Conservation (phyloP, 1,284 basidiomycete species). For the Boletus smithii region DNA sequence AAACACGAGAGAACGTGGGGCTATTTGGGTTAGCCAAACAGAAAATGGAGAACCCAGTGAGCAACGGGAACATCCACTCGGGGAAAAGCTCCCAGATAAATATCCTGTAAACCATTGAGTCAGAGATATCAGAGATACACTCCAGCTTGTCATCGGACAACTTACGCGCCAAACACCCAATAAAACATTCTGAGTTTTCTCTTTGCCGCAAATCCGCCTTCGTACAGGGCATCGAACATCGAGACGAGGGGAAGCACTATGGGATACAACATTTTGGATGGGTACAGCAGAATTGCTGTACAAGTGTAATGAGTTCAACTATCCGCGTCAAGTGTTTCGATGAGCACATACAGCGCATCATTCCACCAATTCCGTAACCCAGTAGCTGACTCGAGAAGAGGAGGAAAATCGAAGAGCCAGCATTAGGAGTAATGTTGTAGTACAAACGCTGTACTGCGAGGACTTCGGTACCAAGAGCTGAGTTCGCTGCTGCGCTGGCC, state of each 20-base stretch:
- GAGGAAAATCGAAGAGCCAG: constrained; percentile 55
- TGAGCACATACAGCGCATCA: constrained; percentile 33
- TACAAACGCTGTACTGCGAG: constrained; percentile 57
- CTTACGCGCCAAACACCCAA: constrained; percentile 43
- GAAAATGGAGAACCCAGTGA: constrained; percentile 53
- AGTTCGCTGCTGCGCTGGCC: constrained; percentile 60
- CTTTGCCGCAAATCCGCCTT: constrained; percentile 33
- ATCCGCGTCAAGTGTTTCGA: neutral
- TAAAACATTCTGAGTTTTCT: constrained; percentile 51
- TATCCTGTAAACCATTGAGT: constrained; percentile 30
- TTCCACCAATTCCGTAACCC: constrained; percentile 55
- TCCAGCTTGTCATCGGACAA: constrained; percentile 25
- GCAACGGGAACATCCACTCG: constrained; percentile 49
- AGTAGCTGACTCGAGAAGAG: constrained; percentile 60
- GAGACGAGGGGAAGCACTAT: constrained; percentile 51
- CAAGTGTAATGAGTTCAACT: constrained; percentile 8
- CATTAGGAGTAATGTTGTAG: constrained; percentile 55
- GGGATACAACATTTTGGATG: constrained; percentile 63
- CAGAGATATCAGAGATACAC: neutral
- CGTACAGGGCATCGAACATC: constrained; percentile 53
- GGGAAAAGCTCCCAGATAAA: constrained; percentile 50
- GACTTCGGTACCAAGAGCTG: constrained; percentile 64
- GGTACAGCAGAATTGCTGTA: constrained; percentile 52
- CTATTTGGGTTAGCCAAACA: constrained; percentile 54
- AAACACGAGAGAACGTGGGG: constrained; percentile 50